Percentiles rank a stretch among this genome's conserved stretches.
These are phyloP conservation scores for Fusarium napiforme DNA, from an alignment of 2,329 filamentous ascomycete species.

Conservation along the genomic window DNA sequence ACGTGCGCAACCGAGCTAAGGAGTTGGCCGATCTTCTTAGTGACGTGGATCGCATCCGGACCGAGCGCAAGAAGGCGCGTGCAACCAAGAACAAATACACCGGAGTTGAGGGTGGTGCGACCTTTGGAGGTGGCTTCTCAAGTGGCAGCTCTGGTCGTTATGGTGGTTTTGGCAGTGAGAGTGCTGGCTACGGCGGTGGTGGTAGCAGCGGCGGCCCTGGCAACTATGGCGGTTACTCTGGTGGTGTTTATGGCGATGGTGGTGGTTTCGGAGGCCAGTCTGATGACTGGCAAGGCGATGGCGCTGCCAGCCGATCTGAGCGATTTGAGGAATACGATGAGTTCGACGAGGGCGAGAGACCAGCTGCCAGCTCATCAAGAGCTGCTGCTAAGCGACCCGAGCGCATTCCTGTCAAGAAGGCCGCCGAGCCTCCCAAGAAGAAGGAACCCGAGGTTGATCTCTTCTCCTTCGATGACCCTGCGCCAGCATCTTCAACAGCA, in stretches of 20 bases:
- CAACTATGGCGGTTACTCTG: slow-evolving; percentile 70
- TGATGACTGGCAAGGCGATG: slow-evolving; percentile 73
- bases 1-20: slow-evolving; percentile 95
- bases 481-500: slow-evolving; percentile 59
- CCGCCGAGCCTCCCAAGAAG: slow-evolving; percentile 75
- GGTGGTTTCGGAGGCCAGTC: slow-evolving; percentile 88
- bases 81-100: slow-evolving; percentile 93
- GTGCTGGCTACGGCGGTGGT: slow-evolving; percentile 69
- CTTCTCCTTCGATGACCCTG: slow-evolving; percentile 89
- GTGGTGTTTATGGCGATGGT: slow-evolving; percentile 92
- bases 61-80: slow-evolving; percentile 89
- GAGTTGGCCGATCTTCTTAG: slow-evolving; percentile 93
- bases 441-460: slow-evolving; percentile 92
- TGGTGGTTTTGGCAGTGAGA: slow-evolving; percentile 92
- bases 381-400: slow-evolving; percentile 49
- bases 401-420: slow-evolving; percentile 52
- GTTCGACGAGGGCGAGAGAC: slow-evolving; percentile 78
- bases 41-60: slow-evolving; percentile 87
- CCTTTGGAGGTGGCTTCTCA: slow-evolving; percentile 68
- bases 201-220: slow-evolving; percentile 36
- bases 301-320: slow-evolving; percentile 68
- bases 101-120: slow-evolving; percentile 85
- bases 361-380: slow-evolving; percentile 60
- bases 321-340: slow-evolving; percentile 98
- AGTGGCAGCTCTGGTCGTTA: slow-evolving; percentile 69